Base-by-base conservation (phyloP, 306 rosid genomes). In the Hylodesmum podocarpum region DNA sequence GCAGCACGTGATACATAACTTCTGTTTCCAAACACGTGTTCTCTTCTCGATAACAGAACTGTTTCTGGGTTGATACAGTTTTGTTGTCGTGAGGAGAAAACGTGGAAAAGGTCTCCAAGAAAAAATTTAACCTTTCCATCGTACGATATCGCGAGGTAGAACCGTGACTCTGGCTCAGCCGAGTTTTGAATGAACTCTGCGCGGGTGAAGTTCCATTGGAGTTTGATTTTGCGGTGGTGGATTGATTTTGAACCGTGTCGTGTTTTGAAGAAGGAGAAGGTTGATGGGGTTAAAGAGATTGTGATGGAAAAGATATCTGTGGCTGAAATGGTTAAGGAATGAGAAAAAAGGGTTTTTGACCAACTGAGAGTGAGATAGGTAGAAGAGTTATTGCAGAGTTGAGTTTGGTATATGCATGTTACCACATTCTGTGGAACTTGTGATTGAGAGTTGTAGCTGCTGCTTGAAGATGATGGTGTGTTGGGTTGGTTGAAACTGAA, bases 401-500 rank as follows among this genome's bases (percentile, higher is more conserved):
- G 85, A 47, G 91, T 88, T 75, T 88, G 96, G 85, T 90, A 92
- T 51, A 81, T 78, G 88, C 84, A 87, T 19, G 91, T 87, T 9
- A 88, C 82, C 50, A 92, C 86, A 78, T 82, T 86, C 46, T 88
- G 97, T 2, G 93, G 90, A 36, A 62, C 79, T 72, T 82, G 82
- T 46, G 53, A 15, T 6, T 5, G 10, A 1, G 10, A 31, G 76
- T 24, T 9, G 53, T 4, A 21, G 34, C n/a, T 51, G 50, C 36
- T 61, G 80, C 83, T 82, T 75, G 90, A 43, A 19, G 80, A 43
- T 24, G 80, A 62, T 16, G 68, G 51, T 18, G 86, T 49, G 83
- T 75, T 87, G 61, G 97, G 91, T 22, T 87, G 96, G 91, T 87
- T 87, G 87, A 91, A 91, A 78, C 87, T 88, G 87, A 92, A 92